A percentile compares a stretch with the other conserved stretches of the same genome.
Evolutionary conservation across 1,284 basidiomycete species (phyloP).

Genomic region (Polyporus tsugae): DNA sequence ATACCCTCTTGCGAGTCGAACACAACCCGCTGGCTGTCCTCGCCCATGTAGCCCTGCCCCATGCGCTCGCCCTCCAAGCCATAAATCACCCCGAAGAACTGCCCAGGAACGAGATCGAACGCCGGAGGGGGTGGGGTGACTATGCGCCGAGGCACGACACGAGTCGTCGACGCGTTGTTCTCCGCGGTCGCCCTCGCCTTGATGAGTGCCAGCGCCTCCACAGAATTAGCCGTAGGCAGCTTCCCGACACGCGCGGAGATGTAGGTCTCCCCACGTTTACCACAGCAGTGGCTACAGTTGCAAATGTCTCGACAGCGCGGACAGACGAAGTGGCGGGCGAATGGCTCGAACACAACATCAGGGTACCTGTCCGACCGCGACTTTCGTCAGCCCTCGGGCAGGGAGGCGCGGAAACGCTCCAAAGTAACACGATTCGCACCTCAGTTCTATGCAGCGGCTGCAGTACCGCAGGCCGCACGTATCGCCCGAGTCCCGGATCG

Average conservation of each 20-base stretch:
- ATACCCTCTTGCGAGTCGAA: background rate
- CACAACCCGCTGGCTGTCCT: constrained; percentile 24
- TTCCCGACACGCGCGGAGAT: constrained; percentile 32
- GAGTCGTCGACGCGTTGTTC: background rate
- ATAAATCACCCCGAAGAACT: constrained; percentile 36
- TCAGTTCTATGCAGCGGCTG: constrained; percentile 36
- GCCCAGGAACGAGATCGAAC: constrained; percentile 21
- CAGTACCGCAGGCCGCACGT: constrained; percentile 39
- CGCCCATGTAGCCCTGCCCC: constrained; percentile 33
- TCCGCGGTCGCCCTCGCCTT: background rate
- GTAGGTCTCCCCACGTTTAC: constrained; percentile 37
- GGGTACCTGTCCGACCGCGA: constrained; percentile 33
- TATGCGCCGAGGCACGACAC: background rate
- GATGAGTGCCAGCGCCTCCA: constrained; percentile 8
- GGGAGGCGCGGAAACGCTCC: background rate
- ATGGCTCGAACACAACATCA: constrained; percentile 36
- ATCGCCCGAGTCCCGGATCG: constrained; percentile 26
- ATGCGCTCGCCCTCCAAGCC: constrained; percentile 32
- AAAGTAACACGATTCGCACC: constrained; percentile 29
- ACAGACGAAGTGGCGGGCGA: constrained; percentile 34
- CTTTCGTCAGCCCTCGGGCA: background rate
- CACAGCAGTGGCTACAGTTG: constrained; percentile 40
- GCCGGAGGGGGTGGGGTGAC: constrained; percentile 3
- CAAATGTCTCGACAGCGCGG: constrained; percentile 37
- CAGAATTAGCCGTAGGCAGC: constrained; percentile 25